Base-by-base conservation (phyloP, 2,329 filamentous ascomycete species). In the Exophiala spinifera region DNA sequence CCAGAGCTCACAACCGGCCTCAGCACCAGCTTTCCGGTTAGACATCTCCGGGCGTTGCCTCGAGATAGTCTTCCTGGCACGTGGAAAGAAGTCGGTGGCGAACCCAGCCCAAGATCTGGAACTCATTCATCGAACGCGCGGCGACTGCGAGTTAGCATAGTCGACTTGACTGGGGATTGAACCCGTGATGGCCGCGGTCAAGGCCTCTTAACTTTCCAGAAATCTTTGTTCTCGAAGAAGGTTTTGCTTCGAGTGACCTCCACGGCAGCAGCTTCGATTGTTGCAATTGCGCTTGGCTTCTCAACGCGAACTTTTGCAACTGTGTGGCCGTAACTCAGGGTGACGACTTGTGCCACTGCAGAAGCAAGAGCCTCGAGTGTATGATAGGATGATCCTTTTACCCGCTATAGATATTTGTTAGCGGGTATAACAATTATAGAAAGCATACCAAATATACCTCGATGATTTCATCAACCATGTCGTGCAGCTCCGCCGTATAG, bases 311-410 rank as follows among this genome's bases (percentile, higher is more conserved):
- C 75, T 1, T 74, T 78, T 25, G 78, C 73, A 47, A 72, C 67
- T 44, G 74, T 69, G 50, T 78, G 71, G 8, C 66, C 70, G 61
- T 74, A 76, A 33, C 73, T 69, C 51, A 75, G 65, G 13, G 75
- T 76, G 37, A 71, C 72, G 51, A 74, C 74, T 46, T 70, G 70
- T 25, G 75, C 75, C 25, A 79, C 67, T 20, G 72, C 73, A 2
- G 76, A 76, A 25, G 76, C 77, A 48, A 79, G 64, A 4, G 77
- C 74, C 64, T 80, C 77, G 14, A 80, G 72, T 0, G 76, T 79
- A 62, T 76, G 70, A 63, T 77, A 80, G 1, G 70, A 66, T 4
- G 76, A 77, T 10, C 64, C 67, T 55, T 79, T 76, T 25, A 79
- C 74, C 52, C 65, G 66, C 72, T 75, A 59, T 57, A 60, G 14